A percentile compares a stretch with the other conserved stretches of the same genome.
Conservation (phyloP, 805 yeast species). For the Cephaloascus albidus region DNA sequence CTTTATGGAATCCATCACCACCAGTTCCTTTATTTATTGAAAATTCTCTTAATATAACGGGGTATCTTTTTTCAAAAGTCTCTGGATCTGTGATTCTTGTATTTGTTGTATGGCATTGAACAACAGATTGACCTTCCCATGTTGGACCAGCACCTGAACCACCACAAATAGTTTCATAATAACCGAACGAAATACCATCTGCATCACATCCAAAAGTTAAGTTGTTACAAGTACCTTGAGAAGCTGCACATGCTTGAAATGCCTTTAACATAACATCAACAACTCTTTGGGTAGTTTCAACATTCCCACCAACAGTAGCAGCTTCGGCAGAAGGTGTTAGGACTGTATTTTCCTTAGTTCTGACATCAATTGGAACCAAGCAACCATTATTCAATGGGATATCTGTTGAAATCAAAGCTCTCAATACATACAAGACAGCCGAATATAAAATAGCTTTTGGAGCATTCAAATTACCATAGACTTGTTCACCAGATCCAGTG, state of each 20-base stretch:
- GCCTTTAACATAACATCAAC: slow-evolving; percentile 86
- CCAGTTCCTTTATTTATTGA: slow-evolving; percentile 69
- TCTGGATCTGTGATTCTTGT: slow-evolving; percentile 91
- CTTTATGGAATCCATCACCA: slow-evolving; percentile 61
- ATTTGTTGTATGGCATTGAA: slow-evolving; percentile 90
- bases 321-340: slow-evolving; percentile 75
- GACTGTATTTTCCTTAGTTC: slow-evolving; percentile 23
- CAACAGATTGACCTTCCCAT: slow-evolving; percentile 85
- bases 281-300: slow-evolving; percentile 87
- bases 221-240: slow-evolving; percentile 94
- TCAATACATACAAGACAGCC: slow-evolving; percentile 78
- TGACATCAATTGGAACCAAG: slow-evolving; percentile 63
- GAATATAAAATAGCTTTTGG: slow-evolving; percentile 86
- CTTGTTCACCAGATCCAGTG: slow-evolving; percentile 77
- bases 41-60: slow-evolving; percentile 68
- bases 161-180: slow-evolving; percentile 92
- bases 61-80: slow-evolving; percentile 80
- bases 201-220: slow-evolving; percentile 86
- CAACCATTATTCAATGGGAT: slow-evolving; percentile 95
- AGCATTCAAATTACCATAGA: slow-evolving; percentile 85
- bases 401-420: slow-evolving; percentile 78
- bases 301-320: slow-evolving; percentile 90
- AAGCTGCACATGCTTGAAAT: slow-evolving; percentile 84
- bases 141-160: slow-evolving; percentile 89
- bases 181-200: slow-evolving; percentile 65